These are phyloP conservation scores for Penicillium silybi DNA, from an alignment of 495 filamentous ascomycete species.

Conservation along the genomic window DNA sequence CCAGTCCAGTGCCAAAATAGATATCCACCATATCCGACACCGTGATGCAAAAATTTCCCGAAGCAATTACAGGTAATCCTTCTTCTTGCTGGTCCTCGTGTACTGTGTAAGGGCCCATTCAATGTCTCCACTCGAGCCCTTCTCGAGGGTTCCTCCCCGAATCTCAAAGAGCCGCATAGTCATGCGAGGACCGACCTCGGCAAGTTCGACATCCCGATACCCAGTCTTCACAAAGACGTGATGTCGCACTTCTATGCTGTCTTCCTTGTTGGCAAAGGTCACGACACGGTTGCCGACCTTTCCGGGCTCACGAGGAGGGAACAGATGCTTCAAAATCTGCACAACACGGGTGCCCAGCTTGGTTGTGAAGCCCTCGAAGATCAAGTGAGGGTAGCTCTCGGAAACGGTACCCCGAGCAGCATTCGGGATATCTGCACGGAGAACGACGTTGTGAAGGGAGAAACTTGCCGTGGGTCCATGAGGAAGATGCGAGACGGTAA, in stretches of 20 bases:
- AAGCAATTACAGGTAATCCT: slow-evolving; percentile 70
- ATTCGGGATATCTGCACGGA: slow-evolving; percentile 90
- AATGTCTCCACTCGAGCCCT: slow-evolving; percentile 84
- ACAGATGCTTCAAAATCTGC: slow-evolving; percentile 91
- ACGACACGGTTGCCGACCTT: slow-evolving; percentile 87
- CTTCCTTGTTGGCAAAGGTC: slow-evolving; percentile 92
- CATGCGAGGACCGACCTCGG: slow-evolving; percentile 94
- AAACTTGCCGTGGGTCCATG: slow-evolving; percentile 92
- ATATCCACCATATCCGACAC: slow-evolving; percentile 14
- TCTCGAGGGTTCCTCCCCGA: slow-evolving; percentile 85
- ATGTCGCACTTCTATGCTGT: slow-evolving; percentile 83
- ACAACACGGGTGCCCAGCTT: slow-evolving; percentile 78
- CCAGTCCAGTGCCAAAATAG: slow-evolving; percentile 18
- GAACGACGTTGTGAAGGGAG: slow-evolving; percentile 89
- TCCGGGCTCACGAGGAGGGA: slow-evolving; percentile 78
- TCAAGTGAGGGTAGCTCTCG: slow-evolving; percentile 89
- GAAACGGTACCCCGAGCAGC: slow-evolving; percentile 83
- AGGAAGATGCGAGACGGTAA: slow-evolving; percentile 87
- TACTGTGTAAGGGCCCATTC: slow-evolving; percentile 96
- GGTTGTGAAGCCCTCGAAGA: slow-evolving; percentile 91
- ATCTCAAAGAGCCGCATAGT: slow-evolving; percentile 97
- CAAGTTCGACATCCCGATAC: slow-evolving; percentile 84
- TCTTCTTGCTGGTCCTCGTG: slow-evolving; percentile 86
- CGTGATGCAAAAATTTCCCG: slow-evolving; percentile 14
- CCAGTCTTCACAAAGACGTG: slow-evolving; percentile 81